Base-by-base conservation (phyloP, 495 filamentous ascomycete genomes). In the Apodospora peruviana region DNA sequence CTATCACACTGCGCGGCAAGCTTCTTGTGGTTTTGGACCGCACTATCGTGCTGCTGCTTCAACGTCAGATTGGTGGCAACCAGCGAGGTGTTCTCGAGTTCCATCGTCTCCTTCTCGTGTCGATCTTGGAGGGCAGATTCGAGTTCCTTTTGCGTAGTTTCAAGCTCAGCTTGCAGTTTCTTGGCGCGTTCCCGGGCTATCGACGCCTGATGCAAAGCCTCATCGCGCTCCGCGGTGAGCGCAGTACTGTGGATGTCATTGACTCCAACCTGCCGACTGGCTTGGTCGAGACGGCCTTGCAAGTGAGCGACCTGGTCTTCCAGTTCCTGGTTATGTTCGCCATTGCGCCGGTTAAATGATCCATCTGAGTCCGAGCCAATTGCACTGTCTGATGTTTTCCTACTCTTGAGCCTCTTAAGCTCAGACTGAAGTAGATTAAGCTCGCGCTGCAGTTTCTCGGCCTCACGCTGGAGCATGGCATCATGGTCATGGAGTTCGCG, bases 401-500 rank as follows among this genome's bases (percentile, higher is more conserved):
- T 61, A 21, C 53, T 56, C 57, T 62, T 66, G 55, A 62, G 63
- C 47, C 60, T 59, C 51, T 66, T 64, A 32, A 74, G 55, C 45
- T 72, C 68, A 14, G 60, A 48, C 45, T 75, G 71, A 23, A 74
- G 69, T 7, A 59, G 60, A 35, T 65, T 57, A 14, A 77, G 63
- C 47, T 75, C 68, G 10, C 69, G 57, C 50, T 75, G 71, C 9
- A 77, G 62, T 40, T 67, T 71, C 49, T 71, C 70, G 0, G 72
- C 70, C 48, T 77, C 71, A 39, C 67, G 65, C 41, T 74, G 68
- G 8, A 77, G 60, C 47, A 73, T 58, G 17, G 73, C 71, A 42
- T 75, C 69, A 50, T 77, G 73, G 37, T 77, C 72, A 43, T 74
- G 71, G 40, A 75, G 58, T 44, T 71, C 65, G 41, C 68, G 58